Evolutionary conservation across 139 green algal genomes (phyloP), one percentile per base, ranked within the genome.

Genomic region (Coelastrella sp.): DNA sequence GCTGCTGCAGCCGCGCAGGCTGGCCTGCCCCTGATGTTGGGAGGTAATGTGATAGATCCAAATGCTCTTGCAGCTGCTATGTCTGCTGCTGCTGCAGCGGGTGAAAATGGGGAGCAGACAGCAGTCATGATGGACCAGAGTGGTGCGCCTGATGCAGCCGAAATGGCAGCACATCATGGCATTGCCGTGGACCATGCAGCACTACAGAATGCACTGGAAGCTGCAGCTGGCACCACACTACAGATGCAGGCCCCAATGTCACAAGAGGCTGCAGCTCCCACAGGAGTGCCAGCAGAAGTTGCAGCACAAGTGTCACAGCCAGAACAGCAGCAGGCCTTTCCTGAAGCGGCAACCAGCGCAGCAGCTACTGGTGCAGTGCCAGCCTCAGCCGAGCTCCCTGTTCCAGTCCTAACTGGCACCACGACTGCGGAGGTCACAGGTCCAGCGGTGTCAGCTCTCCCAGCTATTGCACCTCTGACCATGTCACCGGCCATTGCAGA

Each of bases 401-500:
- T 68, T 17, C 57, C 57, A 49, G 19, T 24, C n/a, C 15, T 61
- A 24, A 49, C 78, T 65, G 35, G 58, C 10, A 14, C 78, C 15
- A 49, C 49, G 11, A 10, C 78, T 66, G 78, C 3, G 3, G 35
- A 58, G 7, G 61, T 12, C 35, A 49, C 66, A 24, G 68, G n/a
- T 15, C 35, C 63, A 49, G 27, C n/a, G 1, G 84, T 58, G 7
- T 57, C 56, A 10, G 63, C 68, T 57, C 68, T 88, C 66, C 84
- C 84, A 19, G 84, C 68, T 58, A 88, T 88, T 20, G 84, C 84
- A 4, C 84, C 84, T 8, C 20, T 88, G 10, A 49, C 65, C 6
- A 88, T 75, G 68, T 80, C 84, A 57, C 58, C 84, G 20, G 84
- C n/a, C 20, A 66, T 88, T 66, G 84, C 84, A 57, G 84, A 56